Evolutionary conservation across 2,329 filamentous ascomycete genomes (phyloP), one percentile per base, ranked within the genome.

Genomic region (Microdochium nivale): DNA sequence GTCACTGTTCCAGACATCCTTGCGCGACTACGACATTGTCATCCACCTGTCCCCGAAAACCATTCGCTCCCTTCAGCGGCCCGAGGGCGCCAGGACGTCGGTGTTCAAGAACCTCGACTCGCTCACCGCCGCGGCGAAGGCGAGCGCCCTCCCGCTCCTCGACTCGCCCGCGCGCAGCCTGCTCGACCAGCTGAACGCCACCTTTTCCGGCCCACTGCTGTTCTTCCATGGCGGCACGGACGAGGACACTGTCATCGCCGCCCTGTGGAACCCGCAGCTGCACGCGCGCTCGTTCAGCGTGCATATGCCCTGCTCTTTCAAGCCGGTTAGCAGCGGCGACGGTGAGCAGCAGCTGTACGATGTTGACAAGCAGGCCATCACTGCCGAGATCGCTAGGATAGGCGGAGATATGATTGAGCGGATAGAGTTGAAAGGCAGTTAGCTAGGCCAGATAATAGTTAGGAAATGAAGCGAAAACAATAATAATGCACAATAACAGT

Each of bases 1-100:
- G 30, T 67, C 72, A 1, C 75, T 97, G 9, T 97, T 97, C 70
- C 74, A 79, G n/a, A 76, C 86, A 2, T 81, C 85, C 0, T 74
- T 89, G 5, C 68, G 69, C 10, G 90, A 96, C 57, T 99, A 91
- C 66, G 90, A 97, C 65, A 86, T 97, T 56, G 71, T 92, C n/a
- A 73, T 99, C 51, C 80, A 86, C 62, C 72, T 97, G 21, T 79
- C 81, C 16, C 58, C 76, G 30, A 82, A 79, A 57, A 71, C 71
- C 49, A 64, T 79, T 46, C 73, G 72, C 61, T 55, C 63, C 56
- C 61, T 74, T 25, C 52, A 68, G 59, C 64, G 68, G 44, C 59
- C 70, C 53, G 58, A 65, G 54, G 56, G 70, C 54, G 63, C 63
- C 16, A 67, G 62, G 48, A 69, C 72, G 47, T 69, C 75, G 1